phyloP scores from a whole-genome alignment of 2,329 filamentous ascomycete species.

The Paraphaeosphaeria minitans region DNA sequence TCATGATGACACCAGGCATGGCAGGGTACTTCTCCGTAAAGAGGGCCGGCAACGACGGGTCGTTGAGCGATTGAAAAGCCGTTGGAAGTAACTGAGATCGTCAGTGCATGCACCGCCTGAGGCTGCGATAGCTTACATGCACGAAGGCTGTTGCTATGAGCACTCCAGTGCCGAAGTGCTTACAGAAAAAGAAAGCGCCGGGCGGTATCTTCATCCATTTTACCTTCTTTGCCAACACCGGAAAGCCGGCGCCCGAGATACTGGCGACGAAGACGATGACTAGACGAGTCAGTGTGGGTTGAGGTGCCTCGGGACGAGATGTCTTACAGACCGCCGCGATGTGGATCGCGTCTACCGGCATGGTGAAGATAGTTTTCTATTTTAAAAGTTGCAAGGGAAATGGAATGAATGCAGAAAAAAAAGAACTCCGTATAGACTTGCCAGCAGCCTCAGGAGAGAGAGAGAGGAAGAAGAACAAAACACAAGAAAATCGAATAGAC shows the following conservation, averaged over 20 bases:
- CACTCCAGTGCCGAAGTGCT: constrained; percentile 73
- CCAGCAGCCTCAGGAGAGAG: constrained; percentile 35
- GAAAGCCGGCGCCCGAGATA: constrained; percentile 45
- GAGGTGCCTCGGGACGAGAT: not conserved
- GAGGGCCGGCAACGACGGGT: constrained; percentile 62
- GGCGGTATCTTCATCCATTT: constrained; percentile 63
- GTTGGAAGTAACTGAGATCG: constrained; percentile 59
- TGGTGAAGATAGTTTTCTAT: constrained; percentile 22
- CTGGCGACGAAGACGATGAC: constrained; percentile 48
- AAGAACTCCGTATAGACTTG: constrained; percentile 26
- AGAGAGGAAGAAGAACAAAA: constrained; percentile 16
- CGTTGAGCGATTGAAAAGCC: constrained; percentile 57
- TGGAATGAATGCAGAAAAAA: constrained; percentile 18
- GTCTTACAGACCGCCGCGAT: constrained; percentile 47
- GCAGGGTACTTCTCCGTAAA: constrained; percentile 66
- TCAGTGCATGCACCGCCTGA: constrained; percentile 12
- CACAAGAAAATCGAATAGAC: constrained; percentile 20
- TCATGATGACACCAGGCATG: constrained; percentile 69
- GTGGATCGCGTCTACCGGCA: constrained; percentile 40
- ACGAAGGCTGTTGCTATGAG: constrained; percentile 87
- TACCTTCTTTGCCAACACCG: constrained; percentile 55
- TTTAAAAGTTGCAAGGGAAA: constrained; percentile 15
- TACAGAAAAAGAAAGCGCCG: constrained; percentile 65
- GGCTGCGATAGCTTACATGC: constrained; percentile 53
- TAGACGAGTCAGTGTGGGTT: constrained; percentile 25